Conservation (phyloP, 495 filamentous ascomycete genomes). For the Daldinia vernicosa region DNA sequence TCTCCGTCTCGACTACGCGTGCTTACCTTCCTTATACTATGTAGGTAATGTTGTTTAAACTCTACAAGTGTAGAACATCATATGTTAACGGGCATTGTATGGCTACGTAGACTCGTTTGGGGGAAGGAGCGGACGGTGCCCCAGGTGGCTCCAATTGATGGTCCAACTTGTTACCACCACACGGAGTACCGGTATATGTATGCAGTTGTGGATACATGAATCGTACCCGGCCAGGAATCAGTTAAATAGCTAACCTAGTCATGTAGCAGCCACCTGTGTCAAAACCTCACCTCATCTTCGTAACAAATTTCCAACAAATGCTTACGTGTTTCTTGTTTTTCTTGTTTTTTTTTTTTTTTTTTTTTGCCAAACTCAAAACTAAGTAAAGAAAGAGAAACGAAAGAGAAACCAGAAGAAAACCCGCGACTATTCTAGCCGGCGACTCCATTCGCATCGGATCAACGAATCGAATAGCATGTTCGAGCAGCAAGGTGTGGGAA, state of each 20-base stretch:
- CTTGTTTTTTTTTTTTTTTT: background rate
- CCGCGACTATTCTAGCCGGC: background rate
- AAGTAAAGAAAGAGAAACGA: constrained; percentile 1
- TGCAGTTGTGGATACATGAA: background rate
- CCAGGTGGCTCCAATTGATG: constrained; percentile 33
- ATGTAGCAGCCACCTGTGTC: constrained; percentile 23
- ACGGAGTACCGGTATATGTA: constrained; percentile 9
- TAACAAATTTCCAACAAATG: background rate
- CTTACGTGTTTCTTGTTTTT: background rate
- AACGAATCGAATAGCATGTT: constrained; percentile 7
- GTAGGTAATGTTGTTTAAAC: background rate
- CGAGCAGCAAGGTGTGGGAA: constrained; percentile 22
- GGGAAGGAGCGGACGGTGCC: constrained; percentile 4
- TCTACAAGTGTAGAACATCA: background rate
- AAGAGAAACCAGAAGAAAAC: background rate
- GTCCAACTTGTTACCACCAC: constrained; percentile 18
- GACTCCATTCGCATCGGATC: background rate
- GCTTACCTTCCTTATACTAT: too few species aligned
- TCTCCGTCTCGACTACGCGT: background rate
- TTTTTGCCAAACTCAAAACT: background rate
- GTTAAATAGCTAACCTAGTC: constrained; percentile 19
- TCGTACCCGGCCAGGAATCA: constrained; percentile 15
- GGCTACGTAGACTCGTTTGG: background rate
- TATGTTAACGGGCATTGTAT: background rate
- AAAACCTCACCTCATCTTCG: constrained; percentile 18